A percentile compares a stretch with the other conserved stretches of the same genome.
Evolutionary conservation across 2,329 filamentous ascomycete genomes (phyloP).

Genomic region (Sporothrix curviconia): DNA sequence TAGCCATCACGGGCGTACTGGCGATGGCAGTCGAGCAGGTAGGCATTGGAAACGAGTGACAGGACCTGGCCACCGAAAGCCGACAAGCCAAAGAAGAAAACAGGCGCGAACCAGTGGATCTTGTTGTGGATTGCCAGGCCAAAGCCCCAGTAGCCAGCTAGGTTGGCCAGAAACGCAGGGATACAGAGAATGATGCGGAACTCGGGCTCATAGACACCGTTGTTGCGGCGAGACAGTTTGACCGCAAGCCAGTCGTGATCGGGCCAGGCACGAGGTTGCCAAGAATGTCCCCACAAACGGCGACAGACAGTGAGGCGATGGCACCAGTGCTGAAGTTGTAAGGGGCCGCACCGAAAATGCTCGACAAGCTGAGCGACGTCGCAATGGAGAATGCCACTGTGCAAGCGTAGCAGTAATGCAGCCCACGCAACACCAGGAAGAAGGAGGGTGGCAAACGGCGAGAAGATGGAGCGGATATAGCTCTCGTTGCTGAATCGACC

Average conservation of each 20-base stretch:
- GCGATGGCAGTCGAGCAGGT: slow-evolving; percentile 10
- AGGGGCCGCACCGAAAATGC: slow-evolving; percentile 35
- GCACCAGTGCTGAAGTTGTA: slow-evolving; percentile 31
- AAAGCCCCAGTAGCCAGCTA: slow-evolving; percentile 32
- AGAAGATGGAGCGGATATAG: slow-evolving; percentile 15
- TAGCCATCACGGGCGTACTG: slow-evolving; percentile 1
- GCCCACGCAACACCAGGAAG: slow-evolving; percentile 37
- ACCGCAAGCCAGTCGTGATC: slow-evolving; percentile 32
- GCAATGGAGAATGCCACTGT: slow-evolving; percentile 26
- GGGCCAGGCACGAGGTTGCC: slow-evolving; percentile 29
- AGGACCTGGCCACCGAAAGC: neutral
- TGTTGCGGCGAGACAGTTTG: slow-evolving; percentile 33
- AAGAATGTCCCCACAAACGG: slow-evolving; percentile 33
- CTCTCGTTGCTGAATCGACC: slow-evolving; percentile 18
- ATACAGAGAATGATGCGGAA: slow-evolving; percentile 33
- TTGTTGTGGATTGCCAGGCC: slow-evolving; percentile 22
- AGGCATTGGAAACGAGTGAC: slow-evolving; percentile 6
- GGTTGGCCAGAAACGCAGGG: slow-evolving; percentile 27
- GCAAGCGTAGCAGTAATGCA: slow-evolving; percentile 33
- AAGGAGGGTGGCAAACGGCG: slow-evolving; percentile 35
- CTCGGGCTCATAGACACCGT: slow-evolving; percentile 40
- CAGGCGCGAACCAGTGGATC: slow-evolving; percentile 19
- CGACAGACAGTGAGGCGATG: slow-evolving; percentile 32
- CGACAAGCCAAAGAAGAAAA: slow-evolving; percentile 9
- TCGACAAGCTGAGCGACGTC: neutral